Evolutionary conservation across 305 asterid species (phyloP), one percentile per base, ranked within the genome.

Genomic region (Fraxinus greggii): DNA sequence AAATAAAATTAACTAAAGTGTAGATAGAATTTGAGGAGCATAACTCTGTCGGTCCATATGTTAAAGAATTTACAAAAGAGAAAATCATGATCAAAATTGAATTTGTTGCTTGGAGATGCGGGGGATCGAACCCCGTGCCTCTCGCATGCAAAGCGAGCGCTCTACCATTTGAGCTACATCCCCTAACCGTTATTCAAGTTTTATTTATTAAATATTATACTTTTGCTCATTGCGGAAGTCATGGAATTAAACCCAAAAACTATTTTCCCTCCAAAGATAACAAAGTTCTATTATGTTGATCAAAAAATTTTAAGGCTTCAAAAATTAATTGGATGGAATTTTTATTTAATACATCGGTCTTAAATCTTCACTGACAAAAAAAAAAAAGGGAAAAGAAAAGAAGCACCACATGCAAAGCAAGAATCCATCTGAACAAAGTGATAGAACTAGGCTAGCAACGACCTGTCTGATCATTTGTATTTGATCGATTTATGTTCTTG

Each of bases 141-240:
- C 97, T 94, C 97, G 94, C 99, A 92, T 94, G 97, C 98, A 92
- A 94, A 95, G 96, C 94, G 93, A 92, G 97, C 96, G 93, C 97
- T 95, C 97, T 93, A 94, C 98, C 98, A 92, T 92, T 88, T 94
- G 97, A 92, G 97, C 97, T 92, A 91, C 97, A 93, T 92, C 97
- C 98, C 97, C 97, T n/a, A n/a, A n/a, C n/a, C n/a, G n/a, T n/a
- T n/a, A n/a, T n/a, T n/a, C n/a, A n/a, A n/a, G 19, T 45, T 45
- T 1, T 45, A 13, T 45, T 15, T 40, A 12, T 45, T 45, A 13
- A 0, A 45, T 13, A 45, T 45, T 45, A 1, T 4, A 13, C 0
- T 42, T 42, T 10, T 9, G 2, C 0, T 8, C 13, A 40, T 40
- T 40, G 48, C 48, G 4, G 17, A 12, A 10, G 51, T 42, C 17